These are phyloP conservation scores for Gaeumannomyces sp. DNA, from an alignment of 2,329 filamentous ascomycete species.

Conservation along the genomic window DNA sequence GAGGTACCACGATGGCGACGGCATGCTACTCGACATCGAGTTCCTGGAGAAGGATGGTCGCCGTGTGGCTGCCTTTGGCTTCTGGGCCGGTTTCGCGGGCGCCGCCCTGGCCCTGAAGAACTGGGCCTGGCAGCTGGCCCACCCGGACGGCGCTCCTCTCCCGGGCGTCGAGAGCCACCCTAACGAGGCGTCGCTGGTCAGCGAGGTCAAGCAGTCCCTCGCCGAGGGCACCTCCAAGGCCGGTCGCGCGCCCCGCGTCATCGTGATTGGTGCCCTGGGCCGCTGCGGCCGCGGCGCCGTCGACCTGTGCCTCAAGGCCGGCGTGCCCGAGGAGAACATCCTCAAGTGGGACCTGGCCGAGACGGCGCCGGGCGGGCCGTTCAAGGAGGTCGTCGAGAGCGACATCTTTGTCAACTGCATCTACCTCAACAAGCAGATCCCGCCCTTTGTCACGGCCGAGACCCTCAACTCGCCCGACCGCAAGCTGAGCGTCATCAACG, in stretches of 20 bases:
- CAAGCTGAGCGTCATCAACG: slow-evolving; percentile 73
- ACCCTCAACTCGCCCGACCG: slow-evolving; percentile 62
- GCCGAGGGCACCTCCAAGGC: slow-evolving; percentile 56
- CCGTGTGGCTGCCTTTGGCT: slow-evolving; percentile 66
- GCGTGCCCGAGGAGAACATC: slow-evolving; percentile 64
- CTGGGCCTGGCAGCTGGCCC: slow-evolving; percentile 76
- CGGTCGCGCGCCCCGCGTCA: slow-evolving; percentile 62
- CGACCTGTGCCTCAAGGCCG: slow-evolving; percentile 69
- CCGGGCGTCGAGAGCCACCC: slow-evolving; percentile 62
- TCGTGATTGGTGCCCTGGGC: slow-evolving; percentile 80
- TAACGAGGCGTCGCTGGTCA: slow-evolving; percentile 67
- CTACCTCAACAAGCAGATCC: slow-evolving; percentile 69
- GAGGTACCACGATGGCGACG: slow-evolving; percentile 69
- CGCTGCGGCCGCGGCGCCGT: slow-evolving; percentile 82
- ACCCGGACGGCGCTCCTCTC: slow-evolving; percentile 52
- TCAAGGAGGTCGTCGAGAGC: slow-evolving; percentile 67
- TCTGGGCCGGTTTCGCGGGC: slow-evolving; percentile 70
- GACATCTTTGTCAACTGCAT: slow-evolving; percentile 86
- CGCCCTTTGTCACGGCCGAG: slow-evolving; percentile 71
- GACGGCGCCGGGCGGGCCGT: slow-evolving; percentile 70
- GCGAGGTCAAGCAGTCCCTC: slow-evolving; percentile 66
- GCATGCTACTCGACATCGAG: slow-evolving; percentile 78
- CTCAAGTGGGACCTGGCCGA: slow-evolving; percentile 69
- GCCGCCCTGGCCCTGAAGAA: slow-evolving; percentile 69
- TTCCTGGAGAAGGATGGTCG: slow-evolving; percentile 72